Evolutionary conservation across 2,329 filamentous ascomycete species (phyloP).

Genomic region (Aspergillus sp.): DNA sequence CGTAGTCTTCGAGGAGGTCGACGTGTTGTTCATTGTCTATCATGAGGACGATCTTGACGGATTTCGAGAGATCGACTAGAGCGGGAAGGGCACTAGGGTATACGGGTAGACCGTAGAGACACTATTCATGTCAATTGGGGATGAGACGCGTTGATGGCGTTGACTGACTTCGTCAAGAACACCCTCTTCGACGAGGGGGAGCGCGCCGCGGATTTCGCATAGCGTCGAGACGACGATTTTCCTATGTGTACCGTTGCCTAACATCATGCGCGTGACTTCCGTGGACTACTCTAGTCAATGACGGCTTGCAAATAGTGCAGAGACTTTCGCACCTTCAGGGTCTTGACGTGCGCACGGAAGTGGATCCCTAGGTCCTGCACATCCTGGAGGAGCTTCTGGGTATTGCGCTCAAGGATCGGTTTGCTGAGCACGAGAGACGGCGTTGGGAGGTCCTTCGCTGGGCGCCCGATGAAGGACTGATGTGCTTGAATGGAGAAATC

Average conservation of each 20-base stretch:
- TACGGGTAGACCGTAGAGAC: slow-evolving; percentile 43
- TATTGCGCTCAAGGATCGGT: slow-evolving; percentile 38
- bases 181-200: slow-evolving; percentile 41
- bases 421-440: slow-evolving; percentile 41
- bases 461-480: slow-evolving; percentile 35
- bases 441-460: slow-evolving; percentile 35
- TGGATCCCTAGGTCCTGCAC: slow-evolving; percentile 37
- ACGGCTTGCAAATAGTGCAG: neutral
- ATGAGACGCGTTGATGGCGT: neutral
- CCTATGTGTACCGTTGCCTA: slow-evolving; percentile 36
- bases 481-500: slow-evolving; percentile 30
- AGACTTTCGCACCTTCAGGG: slow-evolving; percentile 35
- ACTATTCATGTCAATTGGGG: slow-evolving; percentile 9
- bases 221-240: slow-evolving; percentile 43
- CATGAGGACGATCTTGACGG: slow-evolving; percentile 36
- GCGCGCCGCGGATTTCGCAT: slow-evolving; percentile 38
- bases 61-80: slow-evolving; percentile 27
- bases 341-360: slow-evolving; percentile 47
- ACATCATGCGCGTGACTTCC: slow-evolving; percentile 42
- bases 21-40: slow-evolving; percentile 27
- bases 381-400: slow-evolving; percentile 36
- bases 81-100: slow-evolving; percentile 32
- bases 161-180: slow-evolving; percentile 39
- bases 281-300: slow-evolving; percentile 13
- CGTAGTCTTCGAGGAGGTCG: slow-evolving; percentile 17